Base-by-base conservation (phyloP, 2,329 filamentous ascomycete species). In the Phoma sp. region DNA sequence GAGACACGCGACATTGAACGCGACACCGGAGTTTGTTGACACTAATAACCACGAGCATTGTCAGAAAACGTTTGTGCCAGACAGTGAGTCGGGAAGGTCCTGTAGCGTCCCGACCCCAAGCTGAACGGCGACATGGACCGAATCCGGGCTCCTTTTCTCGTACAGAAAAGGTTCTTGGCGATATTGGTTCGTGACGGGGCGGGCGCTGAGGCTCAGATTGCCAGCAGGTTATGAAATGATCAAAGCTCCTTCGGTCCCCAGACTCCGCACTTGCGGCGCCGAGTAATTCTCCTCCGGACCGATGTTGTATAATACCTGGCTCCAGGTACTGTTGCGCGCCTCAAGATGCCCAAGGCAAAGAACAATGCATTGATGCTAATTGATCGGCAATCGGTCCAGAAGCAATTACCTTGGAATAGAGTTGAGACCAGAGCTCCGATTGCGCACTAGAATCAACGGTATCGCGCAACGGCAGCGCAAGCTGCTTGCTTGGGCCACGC, bases 401-500 rank as follows among this genome's bases (percentile, higher is more conserved):
- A 50, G 41, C 42, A 32, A 50, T 37, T 41, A 44, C 41, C 46
- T 47, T 22, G 14, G 41, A 50, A 46, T 55, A 55, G 42, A 52
- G 47, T 56, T 52, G 44, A 35, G 43, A 52, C 45, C 14, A 25
- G 43, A 52, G 42, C 36, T 52, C 51, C 49, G 55, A 47, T 57
- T 44, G 49, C 45, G 59, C 51, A 59, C 62, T 62, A 62, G 58
- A 49, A 27, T 49, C 52, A 65, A 65, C 61, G 61, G 62, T 55
- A 64, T 60, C 57, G 61, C 62, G 60, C 60, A 56, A 60, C 59
- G 61, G 57, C 59, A 59, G 58, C 51, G 40, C 59, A 50, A 59
- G 50, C 45, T 55, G 66, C 60, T 61, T 29, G 27, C 27, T 29
- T 29, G 27, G 27, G 9, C 27, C 61, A 62, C 56, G 57, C 61